Evolutionary conservation across 768 basidiomycete species (phyloP).

Genomic region (Pleurotus ostreatus): DNA sequence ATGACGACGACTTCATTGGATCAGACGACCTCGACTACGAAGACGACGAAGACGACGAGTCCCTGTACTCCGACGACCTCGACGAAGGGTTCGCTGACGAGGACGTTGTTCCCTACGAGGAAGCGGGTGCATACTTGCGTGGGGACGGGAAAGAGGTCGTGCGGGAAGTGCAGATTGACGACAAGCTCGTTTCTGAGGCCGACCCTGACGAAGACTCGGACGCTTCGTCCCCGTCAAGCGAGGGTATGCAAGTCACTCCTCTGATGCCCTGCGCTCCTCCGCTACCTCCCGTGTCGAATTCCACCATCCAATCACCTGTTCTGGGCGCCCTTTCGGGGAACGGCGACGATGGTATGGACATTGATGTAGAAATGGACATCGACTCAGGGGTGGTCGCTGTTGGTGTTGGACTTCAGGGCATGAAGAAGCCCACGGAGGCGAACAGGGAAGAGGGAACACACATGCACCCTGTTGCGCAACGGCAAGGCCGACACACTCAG

Average conservation of each 20-base stretch:
- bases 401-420: conserved; percentile 6
- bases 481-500: conserved; percentile 13
- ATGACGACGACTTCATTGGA: conserved; percentile 15
- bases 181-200: conserved; percentile 9
- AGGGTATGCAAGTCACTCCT: background rate
- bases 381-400: conserved; percentile 24
- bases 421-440: conserved; percentile 9
- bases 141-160: background rate
- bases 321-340: conserved; percentile 2
- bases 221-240: background rate
- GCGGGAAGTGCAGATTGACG: background rate
- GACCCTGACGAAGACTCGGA: conserved; percentile 12
- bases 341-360: conserved; percentile 16
- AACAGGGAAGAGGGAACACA: conserved; percentile 28
- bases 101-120: background rate
- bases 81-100: conserved; percentile 7
- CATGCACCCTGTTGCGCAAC: conserved; percentile 53
- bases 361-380: conserved; percentile 18
- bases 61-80: conserved; percentile 7
- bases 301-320: background rate
- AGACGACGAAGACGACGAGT: conserved; percentile 20
- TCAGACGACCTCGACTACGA: conserved; percentile 9
- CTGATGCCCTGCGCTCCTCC: background rate
- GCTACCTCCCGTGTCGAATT: background rate
- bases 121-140: background rate